Conservation (phyloP, 2,329 filamentous ascomycete species). For the Fusarium caatingaense region DNA sequence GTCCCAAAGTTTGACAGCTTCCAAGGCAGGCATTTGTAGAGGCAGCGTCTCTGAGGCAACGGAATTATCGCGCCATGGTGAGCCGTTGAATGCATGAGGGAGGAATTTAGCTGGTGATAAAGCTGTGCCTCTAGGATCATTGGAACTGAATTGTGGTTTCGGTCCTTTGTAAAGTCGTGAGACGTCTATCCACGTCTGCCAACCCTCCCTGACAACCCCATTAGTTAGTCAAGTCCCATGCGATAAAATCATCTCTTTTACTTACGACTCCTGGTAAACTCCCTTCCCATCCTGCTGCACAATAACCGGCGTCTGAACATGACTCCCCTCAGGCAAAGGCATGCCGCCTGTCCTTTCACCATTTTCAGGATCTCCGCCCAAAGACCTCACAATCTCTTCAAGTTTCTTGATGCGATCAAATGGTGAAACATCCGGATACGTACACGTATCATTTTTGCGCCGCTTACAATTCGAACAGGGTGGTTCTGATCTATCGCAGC, state of each 20-base stretch:
- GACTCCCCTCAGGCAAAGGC: not conserved
- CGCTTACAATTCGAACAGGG: slow-evolving; percentile 26
- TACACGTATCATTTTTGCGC: slow-evolving; percentile 24
- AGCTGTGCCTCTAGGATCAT: slow-evolving; percentile 9
- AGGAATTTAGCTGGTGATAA: slow-evolving; percentile 14
- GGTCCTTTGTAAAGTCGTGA: slow-evolving; percentile 9
- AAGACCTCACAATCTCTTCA: slow-evolving; percentile 16
- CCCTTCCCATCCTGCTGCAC: slow-evolving; percentile 15
- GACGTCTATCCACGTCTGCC: slow-evolving; percentile 17
- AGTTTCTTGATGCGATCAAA: slow-evolving; percentile 17
- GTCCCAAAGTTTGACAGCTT: slow-evolving; percentile 7
- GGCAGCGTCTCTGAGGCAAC: not conserved
- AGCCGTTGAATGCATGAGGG: slow-evolving; percentile 19
- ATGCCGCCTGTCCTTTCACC: not conserved
- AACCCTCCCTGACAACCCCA: not conserved
- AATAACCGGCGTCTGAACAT: slow-evolving; percentile 16
- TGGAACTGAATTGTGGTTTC: not conserved
- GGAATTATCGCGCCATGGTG: slow-evolving; percentile 1
- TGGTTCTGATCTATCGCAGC: slow-evolving; percentile 25
- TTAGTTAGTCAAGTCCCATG: accelerated
- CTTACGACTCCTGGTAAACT: slow-evolving; percentile 25
- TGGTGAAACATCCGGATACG: slow-evolving; percentile 19
- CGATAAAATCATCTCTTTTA: accelerated
- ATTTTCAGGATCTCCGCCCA: slow-evolving; percentile 17
- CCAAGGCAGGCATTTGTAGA: not conserved